Evolutionary conservation across 768 basidiomycete species (phyloP), one percentile per base, ranked within the genome.

Genomic region (Flagelloscypha sp.): DNA sequence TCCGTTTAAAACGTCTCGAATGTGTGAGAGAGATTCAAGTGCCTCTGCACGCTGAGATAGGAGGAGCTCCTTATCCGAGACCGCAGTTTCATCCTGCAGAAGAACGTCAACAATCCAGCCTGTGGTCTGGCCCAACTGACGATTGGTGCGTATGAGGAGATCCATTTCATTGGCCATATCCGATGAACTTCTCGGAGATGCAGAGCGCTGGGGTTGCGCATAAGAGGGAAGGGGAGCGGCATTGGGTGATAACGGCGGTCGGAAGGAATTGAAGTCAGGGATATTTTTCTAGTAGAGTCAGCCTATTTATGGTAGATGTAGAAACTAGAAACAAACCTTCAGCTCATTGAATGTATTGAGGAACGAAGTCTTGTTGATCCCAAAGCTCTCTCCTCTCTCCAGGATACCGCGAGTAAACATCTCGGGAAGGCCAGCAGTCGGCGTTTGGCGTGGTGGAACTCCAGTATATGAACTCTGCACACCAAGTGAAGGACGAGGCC

Each of bases 351-450:
- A 79, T 0, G 85, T 85, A 52, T 70, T 84, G 73, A 82, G 75
- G n/a, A n/a, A n/a, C 13, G 88, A 60, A 1, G 83, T 84, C 57
- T 77, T 84, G 54, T 88, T 88, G 41, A 87, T 82, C n/a, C 84
- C 83, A 19, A 87, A 58, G 41, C 73, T 83, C 58, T 87, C 85
- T 18, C 84, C 76, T 13, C 76, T 66, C 52, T 89, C 84, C 41
- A 86, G 47, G 32, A 89, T 56, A 15, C 82, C 79, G 33, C 79
- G 69, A 1, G 86, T 71, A 43, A 87, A 65, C 48, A 79, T 64
- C 47, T 89, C 88, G 15, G 84, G 74, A 13, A 83, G 57, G 72
- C 75, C 53, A 79, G 61, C 24, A 23, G 59, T 59, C 18, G 64
- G 56, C 13, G 57, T 55, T 33, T 68, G 70, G 36, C 68, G 67